Percentiles rank a stretch among this genome's conserved stretches.
Evolutionary conservation across 306 rosid genomes (phyloP).

Genomic region (Vigna radiata): DNA sequence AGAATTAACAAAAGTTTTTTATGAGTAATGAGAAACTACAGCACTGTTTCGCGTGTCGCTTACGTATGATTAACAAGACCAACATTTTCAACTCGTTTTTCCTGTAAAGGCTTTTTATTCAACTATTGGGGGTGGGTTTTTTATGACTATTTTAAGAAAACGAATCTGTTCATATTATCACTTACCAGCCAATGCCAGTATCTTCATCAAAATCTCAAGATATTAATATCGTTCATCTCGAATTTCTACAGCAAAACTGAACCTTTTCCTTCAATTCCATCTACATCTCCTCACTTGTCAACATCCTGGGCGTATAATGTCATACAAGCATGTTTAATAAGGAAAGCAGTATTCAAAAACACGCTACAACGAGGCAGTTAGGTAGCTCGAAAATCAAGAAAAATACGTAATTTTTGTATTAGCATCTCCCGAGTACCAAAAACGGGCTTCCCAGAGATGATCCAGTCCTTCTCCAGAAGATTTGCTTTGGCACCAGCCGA

Average conservation of each 20-base stretch:
- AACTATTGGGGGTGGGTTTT: not conserved
- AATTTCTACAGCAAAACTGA: conserved; percentile 51
- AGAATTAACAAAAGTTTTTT: too few species aligned
- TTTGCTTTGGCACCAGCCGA: conserved; percentile 75
- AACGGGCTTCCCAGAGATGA: conserved; percentile 56
- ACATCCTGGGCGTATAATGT: conserved; percentile 43
- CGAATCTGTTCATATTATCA: not conserved
- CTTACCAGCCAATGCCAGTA: conserved; percentile 36
- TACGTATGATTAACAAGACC: too few species aligned
- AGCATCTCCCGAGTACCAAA: conserved; percentile 76
- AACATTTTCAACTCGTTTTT: too few species aligned
- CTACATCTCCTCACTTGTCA: conserved; percentile 31
- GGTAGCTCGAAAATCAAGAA: conserved; percentile 80
- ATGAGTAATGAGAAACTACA: too few species aligned
- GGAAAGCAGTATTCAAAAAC: conserved; percentile 38
- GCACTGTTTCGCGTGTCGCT: too few species aligned
- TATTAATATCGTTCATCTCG: conserved; percentile 36
- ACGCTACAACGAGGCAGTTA: conserved; percentile 39
- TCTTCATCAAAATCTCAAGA: conserved; percentile 42
- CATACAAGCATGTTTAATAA: conserved; percentile 41
- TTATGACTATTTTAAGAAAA: not conserved
- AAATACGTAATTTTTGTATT: conserved; percentile 68
- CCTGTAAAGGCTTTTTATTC: not conserved
- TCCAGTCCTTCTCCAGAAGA: conserved; percentile 88
- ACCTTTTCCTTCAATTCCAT: conserved; percentile 44